Base-by-base conservation (phyloP, 1,284 basidiomycete genomes). In the Sporisorium graminicola region DNA sequence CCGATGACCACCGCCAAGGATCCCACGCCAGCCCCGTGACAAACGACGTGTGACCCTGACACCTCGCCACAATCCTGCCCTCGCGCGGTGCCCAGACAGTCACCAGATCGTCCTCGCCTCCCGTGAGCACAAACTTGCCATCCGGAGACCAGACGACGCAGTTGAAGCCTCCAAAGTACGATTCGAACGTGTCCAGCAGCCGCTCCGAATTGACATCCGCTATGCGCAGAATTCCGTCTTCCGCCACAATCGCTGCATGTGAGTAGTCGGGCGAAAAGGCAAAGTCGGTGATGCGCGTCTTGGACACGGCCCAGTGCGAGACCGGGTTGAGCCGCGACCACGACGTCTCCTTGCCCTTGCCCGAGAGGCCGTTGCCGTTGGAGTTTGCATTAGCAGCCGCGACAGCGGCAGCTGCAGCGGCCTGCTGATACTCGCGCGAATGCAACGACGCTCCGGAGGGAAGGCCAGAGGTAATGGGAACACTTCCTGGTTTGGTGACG, bases 31-130 rank as follows among this genome's bases (percentile, higher is more conserved):
- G 89, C 3, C 90, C 89, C 0, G 93, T 92, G 5, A 99, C 93
- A 82, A 97, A 98, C 1, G 94, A 95, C 0, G 94, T 92, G 84
- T 99, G 96, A 0, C 96, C 97, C 86, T 98, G 95, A 87, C 95
- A 98, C 54, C 95, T 90, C 3, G 96, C 96, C n/a, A 99, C 91
- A 14, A 98, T 91, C 10, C 80, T 63, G 12, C 79, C 78, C 44
- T 83, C 82, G 5, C 79, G 40, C 0, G 78, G 78, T 5, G 79
- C 68, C 74, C 78, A 85, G 2, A 85, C 65, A 1, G 95, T 96
- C 53, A 98, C 88, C 13, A 99, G 89, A 82, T 99, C 96, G 84
- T 99, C 96, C 88, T 98, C 91, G 0, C 92, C 92, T n/a, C 92
- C 92, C 0, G 91, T 91, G 60, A 97, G 87, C 35, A 98, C 91